Percentiles rank a stretch among this genome's conserved stretches.
Evolutionary conservation across 1,284 basidiomycete genomes (phyloP).

Genomic region (Bondarzewia mesenterica): DNA sequence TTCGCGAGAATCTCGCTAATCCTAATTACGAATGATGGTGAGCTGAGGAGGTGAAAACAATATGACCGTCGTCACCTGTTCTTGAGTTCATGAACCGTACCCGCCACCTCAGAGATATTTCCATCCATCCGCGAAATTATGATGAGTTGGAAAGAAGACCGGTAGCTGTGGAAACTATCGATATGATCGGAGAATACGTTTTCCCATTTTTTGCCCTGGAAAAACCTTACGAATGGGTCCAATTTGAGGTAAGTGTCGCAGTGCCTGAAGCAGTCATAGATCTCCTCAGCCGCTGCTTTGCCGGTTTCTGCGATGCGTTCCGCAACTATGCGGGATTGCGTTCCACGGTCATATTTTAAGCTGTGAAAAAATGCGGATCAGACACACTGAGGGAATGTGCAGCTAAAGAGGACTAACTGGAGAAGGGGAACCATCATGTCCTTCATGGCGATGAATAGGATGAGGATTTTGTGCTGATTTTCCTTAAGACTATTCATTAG

Average conservation of each 20-base stretch:
- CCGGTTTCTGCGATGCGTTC: conserved; percentile 14
- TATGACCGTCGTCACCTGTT: conserved; percentile 11
- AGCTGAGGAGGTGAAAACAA: neutral
- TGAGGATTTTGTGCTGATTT: conserved; percentile 34
- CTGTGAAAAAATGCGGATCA: conserved; percentile 1
- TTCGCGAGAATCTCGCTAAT: conserved; percentile 1
- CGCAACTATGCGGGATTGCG: conserved; percentile 13
- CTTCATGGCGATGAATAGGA: conserved; percentile 34
- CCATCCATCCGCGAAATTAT: conserved; percentile 22
- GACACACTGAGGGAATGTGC: neutral
- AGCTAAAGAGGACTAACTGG: conserved; percentile 22
- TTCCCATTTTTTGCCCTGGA: conserved; percentile 31
- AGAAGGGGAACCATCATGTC: conserved; percentile 35
- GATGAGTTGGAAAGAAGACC: conserved; percentile 27
- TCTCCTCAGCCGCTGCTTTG: conserved; percentile 20
- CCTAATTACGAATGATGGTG: too few species aligned
- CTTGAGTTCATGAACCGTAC: conserved; percentile 26
- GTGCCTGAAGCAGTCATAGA: conserved; percentile 22
- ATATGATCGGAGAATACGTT: conserved; percentile 22
- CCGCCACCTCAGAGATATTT: conserved; percentile 25
- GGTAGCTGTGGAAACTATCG: conserved; percentile 24
- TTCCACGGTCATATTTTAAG: conserved; percentile 16
- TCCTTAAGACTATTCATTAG: conserved; percentile 32
- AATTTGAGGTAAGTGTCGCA: conserved; percentile 26
- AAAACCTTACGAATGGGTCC: conserved; percentile 25